Percentiles rank a stretch among this genome's conserved stretches.
Evolutionary conservation across 176 grass and related monocot species (phyloP).

Genomic region (Rhynchospora breviuscula): DNA sequence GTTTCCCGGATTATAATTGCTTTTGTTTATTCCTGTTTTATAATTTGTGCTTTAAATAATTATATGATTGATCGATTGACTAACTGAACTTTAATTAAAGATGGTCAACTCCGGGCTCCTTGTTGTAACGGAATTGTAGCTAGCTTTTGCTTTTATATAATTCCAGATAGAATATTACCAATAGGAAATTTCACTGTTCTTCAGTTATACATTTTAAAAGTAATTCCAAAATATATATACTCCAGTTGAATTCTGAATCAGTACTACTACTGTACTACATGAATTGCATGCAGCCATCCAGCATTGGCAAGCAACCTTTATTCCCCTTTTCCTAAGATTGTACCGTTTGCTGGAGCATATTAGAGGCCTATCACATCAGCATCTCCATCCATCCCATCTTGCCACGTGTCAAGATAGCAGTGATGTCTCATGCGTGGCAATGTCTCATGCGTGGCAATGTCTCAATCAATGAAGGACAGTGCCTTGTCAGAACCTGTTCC

Average conservation of each 20-base stretch:
- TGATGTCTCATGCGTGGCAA: not conserved
- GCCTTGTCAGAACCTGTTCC: not conserved
- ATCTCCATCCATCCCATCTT: not conserved
- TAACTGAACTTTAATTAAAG: not conserved
- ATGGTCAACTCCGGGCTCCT: not conserved
- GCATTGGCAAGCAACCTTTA: not conserved
- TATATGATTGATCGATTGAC: not conserved
- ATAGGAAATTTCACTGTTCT: no score
- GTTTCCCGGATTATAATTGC: not conserved
- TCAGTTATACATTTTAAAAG: no score
- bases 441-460: not conserved
- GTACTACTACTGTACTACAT: no score
- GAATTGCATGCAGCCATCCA: no score
- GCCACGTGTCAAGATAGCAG: not conserved
- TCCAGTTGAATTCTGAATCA: no score
- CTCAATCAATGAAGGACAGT: not conserved
- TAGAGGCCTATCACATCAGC: not conserved
- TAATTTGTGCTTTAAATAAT: not conserved
- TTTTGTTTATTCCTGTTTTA: not conserved
- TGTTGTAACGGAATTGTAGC: not conserved
- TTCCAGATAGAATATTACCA: not conserved
- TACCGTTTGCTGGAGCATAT: not conserved
- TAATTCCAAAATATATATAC: not conserved
- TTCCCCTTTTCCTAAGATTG: not conserved
- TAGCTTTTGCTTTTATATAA: not conserved